phyloP scores from a whole-genome alignment of 257 asterid genomes.

The Capsicum pubescens region DNA sequence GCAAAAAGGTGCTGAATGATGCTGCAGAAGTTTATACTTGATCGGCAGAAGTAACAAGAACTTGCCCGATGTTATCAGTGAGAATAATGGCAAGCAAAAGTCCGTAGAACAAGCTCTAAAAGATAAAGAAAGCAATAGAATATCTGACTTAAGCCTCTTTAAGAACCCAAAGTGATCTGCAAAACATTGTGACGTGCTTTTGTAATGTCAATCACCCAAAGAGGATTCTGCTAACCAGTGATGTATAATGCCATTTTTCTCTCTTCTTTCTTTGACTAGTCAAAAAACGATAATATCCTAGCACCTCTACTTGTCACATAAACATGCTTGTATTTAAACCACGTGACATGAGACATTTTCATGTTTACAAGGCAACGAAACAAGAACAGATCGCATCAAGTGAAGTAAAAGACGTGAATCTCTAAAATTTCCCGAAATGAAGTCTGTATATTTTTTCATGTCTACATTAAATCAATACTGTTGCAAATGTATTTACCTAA shows the following conservation, averaged over 20 bases:
- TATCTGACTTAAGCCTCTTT: background rate
- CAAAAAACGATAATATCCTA: background rate
- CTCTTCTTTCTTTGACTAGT: constrained; percentile 25
- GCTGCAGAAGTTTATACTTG: background rate
- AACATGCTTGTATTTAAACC: background rate
- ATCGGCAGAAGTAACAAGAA: constrained; percentile 22
- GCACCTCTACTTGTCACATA: constrained; percentile 18
- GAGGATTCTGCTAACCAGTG: constrained; percentile 1
- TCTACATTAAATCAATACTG: background rate
- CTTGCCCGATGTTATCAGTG: background rate
- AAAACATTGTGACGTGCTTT: background rate
- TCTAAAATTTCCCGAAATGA: background rate
- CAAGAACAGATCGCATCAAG: background rate
- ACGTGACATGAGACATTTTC: background rate
- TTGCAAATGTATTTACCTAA: constrained; percentile 58
- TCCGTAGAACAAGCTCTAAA: constrained; percentile 5
- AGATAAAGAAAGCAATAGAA: constrained; percentile 5
- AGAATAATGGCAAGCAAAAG: background rate
- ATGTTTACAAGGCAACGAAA: constrained; percentile 7
- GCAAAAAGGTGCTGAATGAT: constrained; percentile 14
- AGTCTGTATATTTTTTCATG: background rate
- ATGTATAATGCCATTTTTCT: background rate
- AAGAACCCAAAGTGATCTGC: constrained; percentile 8
- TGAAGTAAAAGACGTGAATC: background rate
- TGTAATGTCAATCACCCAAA: background rate